A percentile compares a stretch with the other conserved stretches of the same genome.
These are phyloP conservation scores for Colletotrichum noveboracense DNA, from an alignment of 2,329 filamentous ascomycete species.

Conservation along the genomic window DNA sequence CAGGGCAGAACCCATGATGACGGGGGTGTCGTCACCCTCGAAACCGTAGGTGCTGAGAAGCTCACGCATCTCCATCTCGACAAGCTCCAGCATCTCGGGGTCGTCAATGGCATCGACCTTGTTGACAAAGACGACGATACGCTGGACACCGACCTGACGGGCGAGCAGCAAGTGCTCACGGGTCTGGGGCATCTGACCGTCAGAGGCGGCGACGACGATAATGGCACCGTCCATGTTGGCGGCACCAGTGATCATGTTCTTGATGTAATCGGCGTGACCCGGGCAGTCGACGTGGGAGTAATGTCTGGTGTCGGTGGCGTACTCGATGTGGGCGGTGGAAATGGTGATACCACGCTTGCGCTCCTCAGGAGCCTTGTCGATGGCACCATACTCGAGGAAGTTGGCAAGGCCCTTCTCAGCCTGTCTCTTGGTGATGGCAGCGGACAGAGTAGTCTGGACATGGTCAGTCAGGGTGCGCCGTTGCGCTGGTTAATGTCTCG, in stretches of 20 bases:
- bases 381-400: slow-evolving; percentile 97
- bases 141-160: slow-evolving; percentile 97
- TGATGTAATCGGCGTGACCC: slow-evolving; percentile 99
- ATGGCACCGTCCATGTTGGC: slow-evolving; percentile 99
- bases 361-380: slow-evolving; percentile 99
- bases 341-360: slow-evolving; percentile 99
- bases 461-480: slow-evolving; percentile 19
- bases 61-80: slow-evolving; percentile 99
- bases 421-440: slow-evolving; percentile 98
- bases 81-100: slow-evolving; percentile 99
- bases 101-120: slow-evolving; percentile 98
- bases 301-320: slow-evolving; percentile 90
- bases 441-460: slow-evolving; percentile 89
- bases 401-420: slow-evolving; percentile 91
- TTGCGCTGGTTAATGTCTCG: background rate
- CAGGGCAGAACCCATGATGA: slow-evolving; percentile 95
- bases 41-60: slow-evolving; percentile 92
- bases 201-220: slow-evolving; percentile 96
- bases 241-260: slow-evolving; percentile 99
- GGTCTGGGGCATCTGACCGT: slow-evolving; percentile 99
- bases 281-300: slow-evolving; percentile 99
- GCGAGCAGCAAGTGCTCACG: slow-evolving; percentile 97
- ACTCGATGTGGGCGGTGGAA: slow-evolving; percentile 97
- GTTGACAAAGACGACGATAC: slow-evolving; percentile 99
- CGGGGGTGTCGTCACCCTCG: slow-evolving; percentile 96